Conservation (phyloP, 2,329 filamentous ascomycete genomes). For the Coniella lustricola region DNA sequence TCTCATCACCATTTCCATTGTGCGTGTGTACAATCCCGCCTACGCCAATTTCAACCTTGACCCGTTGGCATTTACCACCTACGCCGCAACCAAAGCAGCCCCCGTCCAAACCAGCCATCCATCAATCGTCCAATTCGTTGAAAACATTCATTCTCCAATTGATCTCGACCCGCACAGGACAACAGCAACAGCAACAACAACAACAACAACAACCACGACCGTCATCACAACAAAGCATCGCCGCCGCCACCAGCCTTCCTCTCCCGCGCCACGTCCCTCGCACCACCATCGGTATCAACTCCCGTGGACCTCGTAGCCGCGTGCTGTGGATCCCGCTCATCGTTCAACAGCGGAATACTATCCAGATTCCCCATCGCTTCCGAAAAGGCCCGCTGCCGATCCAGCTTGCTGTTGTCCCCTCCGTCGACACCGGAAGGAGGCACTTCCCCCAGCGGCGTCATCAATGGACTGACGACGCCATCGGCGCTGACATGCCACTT, state of each 20-base stretch:
- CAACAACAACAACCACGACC: not conserved
- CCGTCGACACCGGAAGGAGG: conserved; percentile 9
- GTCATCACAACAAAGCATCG: not conserved
- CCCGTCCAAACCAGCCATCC: not conserved
- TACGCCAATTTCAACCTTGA: too few relatives aligned
- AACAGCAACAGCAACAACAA: not conserved
- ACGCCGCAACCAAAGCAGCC: too few relatives aligned
- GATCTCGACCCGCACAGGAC: too few relatives aligned
- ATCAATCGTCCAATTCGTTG: not conserved
- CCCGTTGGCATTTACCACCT: too few relatives aligned
- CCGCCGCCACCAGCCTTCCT: conserved; percentile 31
- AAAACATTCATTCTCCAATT: not conserved
- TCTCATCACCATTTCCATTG: too few relatives aligned
- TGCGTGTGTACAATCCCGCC: too few relatives aligned
- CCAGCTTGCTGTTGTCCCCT: conserved; percentile 15
- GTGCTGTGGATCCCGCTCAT: conserved; percentile 30
- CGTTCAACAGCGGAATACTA: conserved; percentile 49
- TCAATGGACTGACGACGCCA: conserved; percentile 30
- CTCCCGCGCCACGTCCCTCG: conserved; percentile 40
- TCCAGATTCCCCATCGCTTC: conserved; percentile 33
- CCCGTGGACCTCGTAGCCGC: conserved; percentile 4
- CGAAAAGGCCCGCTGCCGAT: conserved; percentile 12
- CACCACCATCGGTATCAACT: conserved; percentile 33
- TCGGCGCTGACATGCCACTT: conserved; percentile 69
- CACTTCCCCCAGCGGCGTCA: conserved; percentile 28